Percentiles rank a stretch among this genome's conserved stretches.
These are phyloP conservation scores for Raffaelea albimanens DNA, from an alignment of 2,329 filamentous ascomycete species.

Conservation along the genomic window DNA sequence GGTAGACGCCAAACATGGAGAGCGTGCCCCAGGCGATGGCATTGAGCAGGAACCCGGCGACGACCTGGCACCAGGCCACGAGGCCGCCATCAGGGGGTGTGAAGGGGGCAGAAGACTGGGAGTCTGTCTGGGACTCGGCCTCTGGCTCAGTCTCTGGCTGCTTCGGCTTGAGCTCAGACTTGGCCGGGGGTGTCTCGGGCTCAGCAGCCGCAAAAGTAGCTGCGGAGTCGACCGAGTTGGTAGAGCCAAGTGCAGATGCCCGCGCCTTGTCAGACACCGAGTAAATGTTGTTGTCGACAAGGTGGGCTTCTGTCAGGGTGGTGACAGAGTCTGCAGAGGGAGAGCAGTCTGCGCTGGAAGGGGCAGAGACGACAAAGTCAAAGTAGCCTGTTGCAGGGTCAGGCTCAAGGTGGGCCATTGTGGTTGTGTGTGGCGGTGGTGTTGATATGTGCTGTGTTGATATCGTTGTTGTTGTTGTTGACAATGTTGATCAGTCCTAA, in stretches of 20 bases:
- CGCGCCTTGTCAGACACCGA: no score
- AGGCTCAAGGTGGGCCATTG: background rate
- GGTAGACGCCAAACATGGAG: conserved; percentile 38
- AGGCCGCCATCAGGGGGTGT: conserved; percentile 34
- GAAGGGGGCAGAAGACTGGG: conserved; percentile 3
- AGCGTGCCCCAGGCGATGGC: conserved; percentile 41
- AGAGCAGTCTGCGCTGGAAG: background rate
- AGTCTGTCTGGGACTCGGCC: no score
- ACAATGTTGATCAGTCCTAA: no score
- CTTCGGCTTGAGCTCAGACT: background rate
- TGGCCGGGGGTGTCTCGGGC: background rate
- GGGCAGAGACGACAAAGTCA: background rate
- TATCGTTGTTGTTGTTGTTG: no score
- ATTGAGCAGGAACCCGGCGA: conserved; percentile 37
- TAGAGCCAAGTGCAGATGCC: background rate
- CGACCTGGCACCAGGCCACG: conserved; percentile 39
- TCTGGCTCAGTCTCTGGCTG: no score
- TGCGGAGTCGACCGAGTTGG: background rate
- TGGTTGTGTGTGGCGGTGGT: background rate
- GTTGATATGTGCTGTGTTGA: background rate
- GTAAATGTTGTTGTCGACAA: background rate
- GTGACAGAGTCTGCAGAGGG: background rate
- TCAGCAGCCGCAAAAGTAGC: background rate
- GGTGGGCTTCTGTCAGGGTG: conserved; percentile 4
- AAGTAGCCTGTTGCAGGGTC: background rate